Conservation (phyloP, 108 stramenopile genomes). For the Cyclotella kingstonii region DNA sequence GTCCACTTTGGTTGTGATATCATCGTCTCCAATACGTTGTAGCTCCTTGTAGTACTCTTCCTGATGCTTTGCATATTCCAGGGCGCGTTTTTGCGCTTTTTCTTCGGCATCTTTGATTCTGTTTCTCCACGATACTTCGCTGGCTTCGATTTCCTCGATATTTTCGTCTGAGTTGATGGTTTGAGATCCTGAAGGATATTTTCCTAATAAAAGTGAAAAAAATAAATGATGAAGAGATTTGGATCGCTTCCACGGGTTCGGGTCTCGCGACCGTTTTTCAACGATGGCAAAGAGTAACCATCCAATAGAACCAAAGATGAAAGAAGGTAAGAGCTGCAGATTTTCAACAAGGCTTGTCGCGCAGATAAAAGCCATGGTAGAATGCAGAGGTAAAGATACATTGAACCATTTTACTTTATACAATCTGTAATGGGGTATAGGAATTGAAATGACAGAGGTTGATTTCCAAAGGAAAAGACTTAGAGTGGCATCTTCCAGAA, state of each 20-base stretch:
- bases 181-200: slow-evolving; percentile 23
- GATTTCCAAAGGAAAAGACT: slow-evolving; percentile 72
- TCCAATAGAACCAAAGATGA: slow-evolving; percentile 52
- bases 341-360: slow-evolving; percentile 56
- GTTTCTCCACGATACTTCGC: slow-evolving; percentile 14
- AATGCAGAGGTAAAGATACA: slow-evolving; percentile 56
- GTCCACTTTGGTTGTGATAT: slow-evolving; percentile 56
- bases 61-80: slow-evolving; percentile 39
- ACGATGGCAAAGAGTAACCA: slow-evolving; percentile 49
- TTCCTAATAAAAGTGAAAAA: slow-evolving; percentile 45
- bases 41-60: slow-evolving; percentile 55
- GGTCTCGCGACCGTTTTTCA: slow-evolving; percentile 44
- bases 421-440: slow-evolving; percentile 8
- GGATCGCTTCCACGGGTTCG: slow-evolving; percentile 57
- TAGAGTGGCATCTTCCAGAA: slow-evolving; percentile 57
- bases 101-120: slow-evolving; percentile 51
- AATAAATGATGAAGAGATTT: slow-evolving; percentile 45
- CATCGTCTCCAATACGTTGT: slow-evolving; percentile 56
- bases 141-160: slow-evolving; percentile 35
- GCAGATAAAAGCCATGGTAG: slow-evolving; percentile 51
- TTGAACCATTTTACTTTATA: slow-evolving; percentile 23
- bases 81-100: slow-evolving; percentile 37
- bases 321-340: slow-evolving; percentile 60
- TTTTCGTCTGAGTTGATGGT: slow-evolving; percentile 50
- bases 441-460: slow-evolving; percentile 32